Evolutionary conservation across 805 yeast species (phyloP).

Genomic region (Kodamaea lidongshanica): DNA sequence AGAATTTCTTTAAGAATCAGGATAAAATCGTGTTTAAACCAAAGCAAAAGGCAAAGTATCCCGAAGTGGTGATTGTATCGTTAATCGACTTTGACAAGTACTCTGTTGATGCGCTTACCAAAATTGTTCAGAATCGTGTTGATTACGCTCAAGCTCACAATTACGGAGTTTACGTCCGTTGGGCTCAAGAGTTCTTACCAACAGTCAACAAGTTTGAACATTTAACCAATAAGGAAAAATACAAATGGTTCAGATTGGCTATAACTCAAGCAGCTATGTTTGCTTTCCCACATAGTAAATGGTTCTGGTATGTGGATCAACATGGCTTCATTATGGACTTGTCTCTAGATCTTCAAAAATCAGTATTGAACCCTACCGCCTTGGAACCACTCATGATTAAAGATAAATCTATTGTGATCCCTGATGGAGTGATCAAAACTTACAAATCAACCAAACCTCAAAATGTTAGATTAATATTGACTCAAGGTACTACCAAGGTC

Average conservation of each 20-base stretch:
- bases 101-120: slow-evolving; percentile 52
- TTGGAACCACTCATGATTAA: slow-evolving; percentile 59
- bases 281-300: slow-evolving; percentile 87
- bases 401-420: slow-evolving; percentile 70
- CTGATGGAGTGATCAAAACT: slow-evolving; percentile 61
- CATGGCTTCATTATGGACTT: slow-evolving; percentile 72
- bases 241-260: slow-evolving; percentile 59
- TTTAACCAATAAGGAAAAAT: slow-evolving; percentile 36
- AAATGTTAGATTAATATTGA: slow-evolving; percentile 53
- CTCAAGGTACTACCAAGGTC: slow-evolving; percentile 62
- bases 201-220: slow-evolving; percentile 39
- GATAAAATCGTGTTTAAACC: slow-evolving; percentile 52
- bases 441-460: slow-evolving; percentile 53
- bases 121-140: slow-evolving; percentile 76
- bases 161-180: slow-evolving; percentile 79
- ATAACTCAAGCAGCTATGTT: slow-evolving; percentile 82
- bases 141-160: slow-evolving; percentile 79
- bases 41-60: slow-evolving; percentile 34
- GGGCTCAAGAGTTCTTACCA: slow-evolving; percentile 79
- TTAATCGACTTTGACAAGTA: slow-evolving; percentile 70
- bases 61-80: slow-evolving; percentile 71
- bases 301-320: slow-evolving; percentile 84
- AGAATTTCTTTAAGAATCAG: slow-evolving; percentile 56
- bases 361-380: slow-evolving; percentile 54
- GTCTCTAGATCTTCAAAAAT: slow-evolving; percentile 51